These are phyloP conservation scores for Lachnellula arida DNA, from an alignment of 2,329 filamentous ascomycete genomes.

Conservation along the genomic window DNA sequence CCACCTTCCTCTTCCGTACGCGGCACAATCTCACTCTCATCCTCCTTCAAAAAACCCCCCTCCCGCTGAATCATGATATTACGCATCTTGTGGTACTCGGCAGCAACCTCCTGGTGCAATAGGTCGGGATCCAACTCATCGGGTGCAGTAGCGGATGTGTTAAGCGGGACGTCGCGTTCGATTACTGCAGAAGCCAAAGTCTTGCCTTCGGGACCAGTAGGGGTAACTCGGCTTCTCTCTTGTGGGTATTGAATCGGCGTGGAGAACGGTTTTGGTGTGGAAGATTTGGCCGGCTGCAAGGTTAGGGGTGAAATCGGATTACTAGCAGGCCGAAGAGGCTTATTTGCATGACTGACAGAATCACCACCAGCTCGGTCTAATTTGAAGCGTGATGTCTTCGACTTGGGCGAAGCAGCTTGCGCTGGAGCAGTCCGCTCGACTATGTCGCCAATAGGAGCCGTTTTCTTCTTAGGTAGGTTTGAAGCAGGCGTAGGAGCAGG, in stretches of 20 bases:
- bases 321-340: conserved; percentile 20
- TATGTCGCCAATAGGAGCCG: conserved; percentile 46
- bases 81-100: conserved; percentile 77
- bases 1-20: conserved; percentile 62
- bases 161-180: conserved; percentile 43
- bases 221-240: conserved; percentile 20
- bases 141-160: conserved; percentile 39
- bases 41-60: conserved; percentile 73
- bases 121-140: conserved; percentile 70
- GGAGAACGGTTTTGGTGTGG: conserved; percentile 23
- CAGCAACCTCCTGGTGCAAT: conserved; percentile 71
- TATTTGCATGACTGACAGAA: conserved; percentile 13
- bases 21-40: conserved; percentile 58
- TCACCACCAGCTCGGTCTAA: conserved; percentile 27
- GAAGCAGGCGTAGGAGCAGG: conserved; percentile 34
- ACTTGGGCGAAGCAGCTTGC: conserved; percentile 13
- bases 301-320: conserved; percentile 3
- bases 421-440: conserved; percentile 28
- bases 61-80: conserved; percentile 79
- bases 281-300: conserved; percentile 20
- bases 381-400: conserved; percentile 41
- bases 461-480: conserved; percentile 16
- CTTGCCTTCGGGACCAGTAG: conserved; percentile 37
- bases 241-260: conserved; percentile 22
- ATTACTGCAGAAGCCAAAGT: conserved; percentile 57